Evolutionary conservation across 108 stramenopile species (phyloP).

Genomic region (Nitzschia putrida): DNA sequence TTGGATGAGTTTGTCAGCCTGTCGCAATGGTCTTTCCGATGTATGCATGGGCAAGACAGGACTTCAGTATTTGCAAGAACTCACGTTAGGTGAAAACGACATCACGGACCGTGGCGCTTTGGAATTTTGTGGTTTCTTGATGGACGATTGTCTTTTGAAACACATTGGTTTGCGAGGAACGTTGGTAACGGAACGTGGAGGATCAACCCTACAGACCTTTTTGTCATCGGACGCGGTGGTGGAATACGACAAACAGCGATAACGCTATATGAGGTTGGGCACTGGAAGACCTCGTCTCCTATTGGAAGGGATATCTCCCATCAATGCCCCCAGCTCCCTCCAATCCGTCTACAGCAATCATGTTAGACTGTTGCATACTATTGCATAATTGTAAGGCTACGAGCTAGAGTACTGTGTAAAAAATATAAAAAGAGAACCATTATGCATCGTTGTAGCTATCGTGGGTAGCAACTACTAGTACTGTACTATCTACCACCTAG

Average conservation of each 20-base stretch:
- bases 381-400: no score
- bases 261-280: neutral
- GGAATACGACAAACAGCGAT: conserved; percentile 6
- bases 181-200: conserved; percentile 25
- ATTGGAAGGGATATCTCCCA: neutral
- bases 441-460: no score
- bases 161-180: conserved; percentile 33
- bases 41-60: conserved; percentile 1
- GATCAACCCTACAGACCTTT: conserved; percentile 13
- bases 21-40: conserved; percentile 37
- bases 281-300: neutral
- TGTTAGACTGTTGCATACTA: neutral
- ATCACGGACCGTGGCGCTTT: conserved; percentile 44
- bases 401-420: no score
- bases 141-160: conserved; percentile 21
- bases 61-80: conserved; percentile 21
- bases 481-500: no score
- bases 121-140: conserved; percentile 27
- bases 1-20: conserved; percentile 26
- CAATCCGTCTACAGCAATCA: no score
- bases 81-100: conserved; percentile 34
- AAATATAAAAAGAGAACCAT: no score
- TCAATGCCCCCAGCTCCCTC: no score
- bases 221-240: conserved; percentile 8
- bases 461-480: no score